Evolutionary conservation across 2,329 filamentous ascomycete genomes (phyloP), one percentile per base, ranked within the genome.

Genomic region (Arachnomyces sp.): DNA sequence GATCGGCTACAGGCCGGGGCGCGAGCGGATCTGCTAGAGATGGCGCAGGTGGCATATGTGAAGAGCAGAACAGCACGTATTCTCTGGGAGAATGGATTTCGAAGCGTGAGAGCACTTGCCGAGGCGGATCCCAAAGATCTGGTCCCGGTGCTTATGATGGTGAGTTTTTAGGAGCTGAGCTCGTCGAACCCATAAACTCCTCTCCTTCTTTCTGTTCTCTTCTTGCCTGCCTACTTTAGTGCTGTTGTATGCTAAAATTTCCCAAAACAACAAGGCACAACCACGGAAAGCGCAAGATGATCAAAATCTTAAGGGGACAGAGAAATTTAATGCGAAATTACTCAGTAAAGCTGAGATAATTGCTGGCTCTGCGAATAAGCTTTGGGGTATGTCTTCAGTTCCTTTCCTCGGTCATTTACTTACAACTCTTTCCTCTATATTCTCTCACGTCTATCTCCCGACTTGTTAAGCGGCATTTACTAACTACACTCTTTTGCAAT

Each of bases 51-150:
- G 31, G 78, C 82, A 0, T 87, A 82, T 53, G 74, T 89, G 50
- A 88, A 89, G 59, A 86, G 82, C 53, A 77, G 82, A 40, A 88
- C 84, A 11, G 84, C 84, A 55, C 73, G 70, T 11, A 69, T 86
- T 4, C 82, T 89, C 45, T 84, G 83, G 71, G 84, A 88, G 42
- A 86, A 83, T 56, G 84, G 84, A 1, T 83, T 83, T 53, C 80
- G 77, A 52, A 81, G 75, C 16, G 66, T 87, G 18, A 77, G 78
- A 28, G 71, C 76, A 3, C 67, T 89, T 35, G 82, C 84, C 3
- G 83, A 83, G 49, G 81, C 83, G 1, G 74, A 83, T 44, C 73
- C 79, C 0, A 72, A 72, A 44, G 82, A 85, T 46, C 65, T 88
- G 16, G 67, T 86, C 2, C 82, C 82, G 5, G 65, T 88, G n/a